Evolutionary conservation across 208 protist species (phyloP).

Genomic region (Trypanosoma mega): DNA sequence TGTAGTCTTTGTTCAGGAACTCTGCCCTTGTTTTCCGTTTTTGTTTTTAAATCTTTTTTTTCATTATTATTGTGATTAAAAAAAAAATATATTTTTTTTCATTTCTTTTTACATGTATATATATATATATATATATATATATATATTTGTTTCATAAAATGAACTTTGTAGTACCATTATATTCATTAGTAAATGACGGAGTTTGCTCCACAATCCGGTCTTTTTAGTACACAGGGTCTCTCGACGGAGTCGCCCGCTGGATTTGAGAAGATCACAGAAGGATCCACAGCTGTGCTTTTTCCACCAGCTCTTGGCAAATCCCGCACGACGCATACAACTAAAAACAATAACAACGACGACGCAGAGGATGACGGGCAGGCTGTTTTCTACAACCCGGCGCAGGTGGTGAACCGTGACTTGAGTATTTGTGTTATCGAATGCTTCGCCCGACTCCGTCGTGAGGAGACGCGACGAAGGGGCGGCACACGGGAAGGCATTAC

Average conservation of each 20-base stretch:
- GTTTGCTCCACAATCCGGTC: conserved; percentile 45
- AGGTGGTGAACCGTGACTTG: conserved; percentile 98
- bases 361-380: conserved; percentile 55
- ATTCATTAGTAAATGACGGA: too few relatives aligned
- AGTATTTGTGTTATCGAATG: conserved; percentile 93
- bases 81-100: too few relatives aligned
- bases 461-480: conserved; percentile 59
- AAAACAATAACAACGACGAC: conserved; percentile 1
- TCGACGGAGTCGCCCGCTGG: conserved; percentile 46
- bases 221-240: conserved; percentile 60
- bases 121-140: not conserved
- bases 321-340: not conserved
- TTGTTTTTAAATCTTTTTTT: conserved; percentile 11
- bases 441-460: conserved; percentile 59
- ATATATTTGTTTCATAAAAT: not conserved
- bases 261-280: conserved; percentile 75
- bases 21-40: conserved; percentile 3
- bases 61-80: not conserved
- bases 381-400: conserved; percentile 98
- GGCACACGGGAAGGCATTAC: conserved; percentile 82
- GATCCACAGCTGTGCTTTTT: conserved; percentile 76
- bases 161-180: too few relatives aligned
- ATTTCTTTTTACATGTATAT: too few relatives aligned
- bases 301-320: conserved; percentile 47
- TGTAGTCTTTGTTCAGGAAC: too few relatives aligned